Evolutionary conservation across 148 eudicot species (phyloP), one percentile per base, ranked within the genome.

Genomic region (Spergularia marina): DNA sequence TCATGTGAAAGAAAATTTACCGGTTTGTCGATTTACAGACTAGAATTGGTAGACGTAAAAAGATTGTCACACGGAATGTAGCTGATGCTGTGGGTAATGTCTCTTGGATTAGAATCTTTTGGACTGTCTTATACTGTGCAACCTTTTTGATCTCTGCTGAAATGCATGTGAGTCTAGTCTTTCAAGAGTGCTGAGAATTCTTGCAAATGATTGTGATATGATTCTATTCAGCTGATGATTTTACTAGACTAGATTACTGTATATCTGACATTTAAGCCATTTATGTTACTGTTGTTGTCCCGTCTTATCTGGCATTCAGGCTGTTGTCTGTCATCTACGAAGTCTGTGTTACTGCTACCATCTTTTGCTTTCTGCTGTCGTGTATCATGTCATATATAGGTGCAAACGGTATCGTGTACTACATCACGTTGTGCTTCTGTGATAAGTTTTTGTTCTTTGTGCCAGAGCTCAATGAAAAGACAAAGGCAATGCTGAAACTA

Each of bases 381-480:
- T 64, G 47, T 34, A 47, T 18, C 52, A 52, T 62, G 30, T n/a
- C 25, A 23, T 58, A n/a, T n/a, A n/a, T n/a, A n/a, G 12, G 16
- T 5, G 10, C 15, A 34, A 12, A 7, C 0, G 21, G 18, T 18
- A 36, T 49, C 12, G 47, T 0, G 5, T 39, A 34, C 5, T 11
- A 16, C 39, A 6, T 55, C n/a, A 6, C 7, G 16, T 59, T 58
- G 68, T 53, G 7, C 15, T 56, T 16, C 59, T 74, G 56, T 56
- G 17, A 36, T 55, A 21, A 55, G 14, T 61, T 18, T 53, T 60
- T 68, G 30, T 21, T 60, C 9, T 54, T 30, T 11, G 39, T 78
- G 59, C 56, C 86, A 95, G 98, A 90, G 54, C 88, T 95, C 14
- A 87, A 92, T 74, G 91, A 85, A 74, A 95, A 90, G 77, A 89